A percentile compares a stretch with the other conserved stretches of the same genome.
Evolutionary conservation across 2,329 filamentous ascomycete genomes (phyloP).

Genomic region (Fusarium goolgardi): DNA sequence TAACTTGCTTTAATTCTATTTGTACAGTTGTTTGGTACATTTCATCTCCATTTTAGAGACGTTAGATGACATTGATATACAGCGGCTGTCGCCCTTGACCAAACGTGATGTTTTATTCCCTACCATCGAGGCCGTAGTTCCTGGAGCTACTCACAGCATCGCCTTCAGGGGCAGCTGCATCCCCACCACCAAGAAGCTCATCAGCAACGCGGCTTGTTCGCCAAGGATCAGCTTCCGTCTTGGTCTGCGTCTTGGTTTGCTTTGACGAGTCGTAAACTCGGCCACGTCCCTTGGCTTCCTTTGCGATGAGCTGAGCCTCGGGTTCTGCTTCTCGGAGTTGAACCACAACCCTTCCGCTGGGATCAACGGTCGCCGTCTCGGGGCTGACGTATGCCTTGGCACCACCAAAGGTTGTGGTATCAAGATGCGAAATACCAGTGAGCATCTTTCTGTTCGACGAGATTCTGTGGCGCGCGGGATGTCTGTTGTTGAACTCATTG

Average conservation of each 20-base stretch:
- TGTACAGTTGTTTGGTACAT: slow-evolving; percentile 49
- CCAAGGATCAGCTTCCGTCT: slow-evolving; percentile 32
- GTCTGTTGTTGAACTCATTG: slow-evolving; percentile 55
- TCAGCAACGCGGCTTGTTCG: slow-evolving; percentile 45
- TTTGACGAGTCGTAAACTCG: slow-evolving; percentile 49
- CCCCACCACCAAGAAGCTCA: slow-evolving; percentile 44
- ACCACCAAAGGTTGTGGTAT: slow-evolving; percentile 63
- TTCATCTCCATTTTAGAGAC: slow-evolving; percentile 35
- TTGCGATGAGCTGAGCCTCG: slow-evolving; percentile 58
- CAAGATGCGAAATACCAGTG: slow-evolving; percentile 56
- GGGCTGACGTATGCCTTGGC: slow-evolving; percentile 65
- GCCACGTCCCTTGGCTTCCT: slow-evolving; percentile 57
- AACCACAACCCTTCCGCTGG: slow-evolving; percentile 62
- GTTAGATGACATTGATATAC: slow-evolving; percentile 45
- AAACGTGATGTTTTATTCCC: slow-evolving; percentile 33
- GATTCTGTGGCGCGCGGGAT: slow-evolving; percentile 26
- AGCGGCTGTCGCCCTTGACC: slow-evolving; percentile 22
- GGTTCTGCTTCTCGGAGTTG: slow-evolving; percentile 54
- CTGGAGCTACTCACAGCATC: slow-evolving; percentile 51
- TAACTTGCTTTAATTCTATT: slow-evolving; percentile 48
- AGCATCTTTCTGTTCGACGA: slow-evolving; percentile 45
- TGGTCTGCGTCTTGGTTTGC: slow-evolving; percentile 22
- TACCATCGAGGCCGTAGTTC: slow-evolving; percentile 54
- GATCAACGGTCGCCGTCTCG: slow-evolving; percentile 58
- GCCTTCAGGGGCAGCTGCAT: slow-evolving; percentile 60